A percentile compares a stretch with the other conserved stretches of the same genome.
These are phyloP conservation scores for Phytophthora pisi DNA, from an alignment of 352 stramenopile genomes.

Conservation along the genomic window DNA sequence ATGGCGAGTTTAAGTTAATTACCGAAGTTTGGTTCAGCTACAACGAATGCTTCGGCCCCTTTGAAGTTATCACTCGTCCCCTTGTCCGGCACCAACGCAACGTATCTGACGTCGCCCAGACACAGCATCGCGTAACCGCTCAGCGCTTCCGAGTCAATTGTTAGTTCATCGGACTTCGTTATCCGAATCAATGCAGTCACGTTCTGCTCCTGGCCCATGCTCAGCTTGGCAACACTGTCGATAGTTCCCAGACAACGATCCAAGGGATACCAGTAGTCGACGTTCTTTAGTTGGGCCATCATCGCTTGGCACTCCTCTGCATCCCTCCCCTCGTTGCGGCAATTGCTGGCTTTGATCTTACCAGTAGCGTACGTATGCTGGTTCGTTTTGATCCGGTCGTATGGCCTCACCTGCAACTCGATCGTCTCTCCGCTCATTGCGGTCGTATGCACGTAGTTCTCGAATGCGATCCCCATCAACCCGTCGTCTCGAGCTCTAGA, in stretches of 20 bases:
- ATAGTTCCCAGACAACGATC: background rate
- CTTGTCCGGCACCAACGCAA: no score
- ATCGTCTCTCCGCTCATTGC: slow-evolving; percentile 20
- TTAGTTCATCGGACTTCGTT: background rate
- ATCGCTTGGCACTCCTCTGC: background rate
- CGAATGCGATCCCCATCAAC: background rate
- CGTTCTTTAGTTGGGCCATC: background rate
- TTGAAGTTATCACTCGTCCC: no score
- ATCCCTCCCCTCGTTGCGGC: background rate
- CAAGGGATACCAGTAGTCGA: background rate
- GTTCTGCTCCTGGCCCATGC: background rate
- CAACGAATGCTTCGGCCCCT: no score
- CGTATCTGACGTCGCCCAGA: no score
- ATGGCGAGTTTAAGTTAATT: no score
- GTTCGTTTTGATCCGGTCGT: slow-evolving; percentile 6
- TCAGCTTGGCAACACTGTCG: background rate
- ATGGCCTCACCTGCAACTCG: slow-evolving; percentile 25
- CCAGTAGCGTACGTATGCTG: no score
- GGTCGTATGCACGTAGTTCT: slow-evolving; percentile 36
- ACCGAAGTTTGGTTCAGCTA: no score
- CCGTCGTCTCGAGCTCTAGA: slow-evolving; percentile 22
- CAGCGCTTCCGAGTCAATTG: no score
- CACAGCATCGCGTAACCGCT: no score
- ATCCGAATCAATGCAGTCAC: background rate
- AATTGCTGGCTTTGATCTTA: background rate